These are phyloP conservation scores for Citeromyces nyonsensis DNA, from an alignment of 805 yeast species.

Conservation along the genomic window DNA sequence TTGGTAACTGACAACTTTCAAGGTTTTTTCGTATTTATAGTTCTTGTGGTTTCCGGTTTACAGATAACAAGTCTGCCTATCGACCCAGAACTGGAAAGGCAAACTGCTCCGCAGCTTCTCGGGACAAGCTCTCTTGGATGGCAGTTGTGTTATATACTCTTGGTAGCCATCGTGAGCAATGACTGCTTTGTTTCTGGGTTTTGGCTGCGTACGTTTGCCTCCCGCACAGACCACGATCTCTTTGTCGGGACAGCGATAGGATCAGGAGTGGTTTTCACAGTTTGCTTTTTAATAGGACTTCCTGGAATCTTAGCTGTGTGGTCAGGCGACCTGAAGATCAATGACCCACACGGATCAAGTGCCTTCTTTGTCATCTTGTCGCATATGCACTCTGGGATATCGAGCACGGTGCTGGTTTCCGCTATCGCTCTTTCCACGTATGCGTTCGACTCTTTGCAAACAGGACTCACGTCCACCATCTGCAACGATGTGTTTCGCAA, in stretches of 20 bases:
- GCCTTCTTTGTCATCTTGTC: conserved; percentile 62
- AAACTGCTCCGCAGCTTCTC: conserved; percentile 51
- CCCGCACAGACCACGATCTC: conserved; percentile 62
- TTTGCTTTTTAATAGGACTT: conserved; percentile 61
- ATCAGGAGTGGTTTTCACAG: conserved; percentile 41
- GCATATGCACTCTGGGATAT: conserved; percentile 73
- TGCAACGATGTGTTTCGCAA: conserved; percentile 87
- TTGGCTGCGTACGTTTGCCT: conserved; percentile 91
- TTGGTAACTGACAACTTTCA: conserved; percentile 81
- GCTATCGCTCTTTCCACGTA: conserved; percentile 66
- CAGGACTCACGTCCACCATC: conserved; percentile 77
- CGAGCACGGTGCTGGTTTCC: conserved; percentile 71
- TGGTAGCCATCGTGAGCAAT: conserved; percentile 79
- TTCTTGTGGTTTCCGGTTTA: conserved; percentile 55
- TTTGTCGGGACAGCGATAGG: conserved; percentile 67
- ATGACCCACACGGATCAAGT: conserved; percentile 40
- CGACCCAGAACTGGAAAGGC: conserved; percentile 36
- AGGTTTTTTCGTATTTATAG: conserved; percentile 53
- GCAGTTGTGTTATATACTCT: conserved; percentile 75
- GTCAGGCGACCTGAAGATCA: conserved; percentile 52
- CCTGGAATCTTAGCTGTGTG: conserved; percentile 86
- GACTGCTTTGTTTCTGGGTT: conserved; percentile 86
- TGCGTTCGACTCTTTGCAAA: conserved; percentile 78
- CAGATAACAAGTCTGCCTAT: conserved; percentile 71
- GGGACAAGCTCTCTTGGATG: conserved; percentile 65